Evolutionary conservation across 306 rosid species (phyloP).

Genomic region (Trifolium repens): DNA sequence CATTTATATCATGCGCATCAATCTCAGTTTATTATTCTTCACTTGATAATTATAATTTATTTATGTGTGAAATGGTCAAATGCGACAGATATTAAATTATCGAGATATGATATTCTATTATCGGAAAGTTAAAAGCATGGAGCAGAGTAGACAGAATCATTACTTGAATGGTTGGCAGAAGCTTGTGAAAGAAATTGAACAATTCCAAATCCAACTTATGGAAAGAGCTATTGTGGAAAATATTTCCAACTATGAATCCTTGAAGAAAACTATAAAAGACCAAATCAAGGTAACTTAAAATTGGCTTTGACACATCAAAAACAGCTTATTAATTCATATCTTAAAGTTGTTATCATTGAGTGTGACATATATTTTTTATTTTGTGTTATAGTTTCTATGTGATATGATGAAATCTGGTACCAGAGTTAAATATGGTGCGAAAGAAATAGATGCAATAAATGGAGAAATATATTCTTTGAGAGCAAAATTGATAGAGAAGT

Average conservation of each 20-base stretch:
- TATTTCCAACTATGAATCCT: background rate
- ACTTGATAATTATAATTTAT: too few species aligned
- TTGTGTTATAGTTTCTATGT: background rate
- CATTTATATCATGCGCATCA: too few species aligned
- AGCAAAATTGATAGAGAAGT: conserved; percentile 30
- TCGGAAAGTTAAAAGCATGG: background rate
- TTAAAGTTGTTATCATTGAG: background rate
- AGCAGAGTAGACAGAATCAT: background rate
- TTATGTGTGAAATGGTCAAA: background rate
- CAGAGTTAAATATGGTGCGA: background rate
- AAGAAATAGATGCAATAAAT: background rate
- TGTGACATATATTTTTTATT: background rate
- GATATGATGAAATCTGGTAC: background rate
- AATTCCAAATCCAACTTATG: conserved; percentile 18
- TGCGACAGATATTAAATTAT: background rate
- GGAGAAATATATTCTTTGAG: background rate
- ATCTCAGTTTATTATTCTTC: too few species aligned
- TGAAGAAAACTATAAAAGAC: conserved; percentile 16
- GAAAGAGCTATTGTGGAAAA: conserved; percentile 24
- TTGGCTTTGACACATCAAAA: background rate
- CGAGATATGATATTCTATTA: too few species aligned
- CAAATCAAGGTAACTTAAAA: conserved; percentile 28
- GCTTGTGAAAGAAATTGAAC: conserved; percentile 34
- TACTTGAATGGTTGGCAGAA: conserved; percentile 21
- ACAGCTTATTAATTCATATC: background rate